Evolutionary conservation across 345 rosid genomes (phyloP), one percentile per base, ranked within the genome.

Genomic region (Salix caprea): DNA sequence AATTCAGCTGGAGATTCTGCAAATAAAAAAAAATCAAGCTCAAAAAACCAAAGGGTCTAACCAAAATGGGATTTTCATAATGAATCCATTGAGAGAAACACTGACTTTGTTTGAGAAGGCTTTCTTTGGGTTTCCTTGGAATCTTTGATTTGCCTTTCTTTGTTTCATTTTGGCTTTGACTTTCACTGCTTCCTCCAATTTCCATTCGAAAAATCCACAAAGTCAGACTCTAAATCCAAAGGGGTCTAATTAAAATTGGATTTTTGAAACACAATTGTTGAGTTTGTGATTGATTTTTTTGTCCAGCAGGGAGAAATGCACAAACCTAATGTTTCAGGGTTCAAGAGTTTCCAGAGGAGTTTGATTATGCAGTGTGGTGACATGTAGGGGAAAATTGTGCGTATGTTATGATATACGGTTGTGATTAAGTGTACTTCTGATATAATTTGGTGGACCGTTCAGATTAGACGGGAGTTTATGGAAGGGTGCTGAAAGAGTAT

Each of bases 1-100:
- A 95, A 95, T 83, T 95, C 99, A 36, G 98, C 99, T 21, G 97
- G 99, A 76, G 97, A 95, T 89, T 93, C 98, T 95, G 92, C 88
- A 79, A 64, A 61, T 76, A 80, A 16, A 56, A 70, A 39, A 16
- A 18, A 71, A 50, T 42, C 37, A 34, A 50, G 13, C 19, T 13
- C 16, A 58, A 58, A 24, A 60, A 28, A 19, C 21, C 12, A 34
- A 14, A 60, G 7, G 50, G 32, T 36, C 26, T 39, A 6, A 68
- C 0, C 71, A 15, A 50, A 5, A 72, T 7, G 75, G 14, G 73
- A 39, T 46, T 46, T 46, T 46, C 4, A 12, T 46, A 46, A 14
- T 46, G 30, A 70, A 73, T 56, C 54, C 54, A 68, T 62, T 77
- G 54, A 65, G 36, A 65, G 56, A 34, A 50, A 70, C 3, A 26